Percentiles rank a stretch among this genome's conserved stretches.
Conservation (phyloP, 768 basidiomycete genomes). For the Tulasnella sp. region DNA sequence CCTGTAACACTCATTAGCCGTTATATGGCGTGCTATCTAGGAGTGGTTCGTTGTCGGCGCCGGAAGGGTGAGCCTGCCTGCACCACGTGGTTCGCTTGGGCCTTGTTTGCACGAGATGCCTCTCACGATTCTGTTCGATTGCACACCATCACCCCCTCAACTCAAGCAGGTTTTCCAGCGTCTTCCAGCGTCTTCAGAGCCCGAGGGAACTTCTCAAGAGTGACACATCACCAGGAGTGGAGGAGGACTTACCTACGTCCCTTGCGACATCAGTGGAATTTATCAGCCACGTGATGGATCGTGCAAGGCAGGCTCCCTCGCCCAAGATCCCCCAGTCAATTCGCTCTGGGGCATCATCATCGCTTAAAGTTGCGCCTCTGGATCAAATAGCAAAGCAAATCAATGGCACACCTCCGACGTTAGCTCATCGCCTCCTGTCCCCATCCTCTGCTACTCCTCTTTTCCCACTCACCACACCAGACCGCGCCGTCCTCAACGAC, state of each 20-base stretch:
- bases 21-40: no score
- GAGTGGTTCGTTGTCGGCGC: no score
- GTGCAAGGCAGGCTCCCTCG: background rate
- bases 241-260: background rate
- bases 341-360: constrained; percentile 5
- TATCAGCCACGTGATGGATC: background rate
- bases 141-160: no score
- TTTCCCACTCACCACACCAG: constrained; percentile 42
- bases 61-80: no score
- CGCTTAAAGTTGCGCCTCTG: background rate
- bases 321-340: constrained; percentile 4
- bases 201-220: no score
- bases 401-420: constrained; percentile 32
- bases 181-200: no score
- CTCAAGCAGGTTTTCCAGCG: no score
- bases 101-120: background rate
- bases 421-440: constrained; percentile 61
- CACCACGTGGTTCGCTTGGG: no score
- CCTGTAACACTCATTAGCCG: no score
- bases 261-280: background rate
- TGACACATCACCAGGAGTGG: background rate
- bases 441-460: constrained; percentile 48
- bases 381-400: background rate
- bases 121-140: background rate
- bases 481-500: constrained; percentile 54